Evolutionary conservation across 208 protist species (phyloP), one percentile per base, ranked within the genome.

Genomic region (Trypanosoma avium): DNA sequence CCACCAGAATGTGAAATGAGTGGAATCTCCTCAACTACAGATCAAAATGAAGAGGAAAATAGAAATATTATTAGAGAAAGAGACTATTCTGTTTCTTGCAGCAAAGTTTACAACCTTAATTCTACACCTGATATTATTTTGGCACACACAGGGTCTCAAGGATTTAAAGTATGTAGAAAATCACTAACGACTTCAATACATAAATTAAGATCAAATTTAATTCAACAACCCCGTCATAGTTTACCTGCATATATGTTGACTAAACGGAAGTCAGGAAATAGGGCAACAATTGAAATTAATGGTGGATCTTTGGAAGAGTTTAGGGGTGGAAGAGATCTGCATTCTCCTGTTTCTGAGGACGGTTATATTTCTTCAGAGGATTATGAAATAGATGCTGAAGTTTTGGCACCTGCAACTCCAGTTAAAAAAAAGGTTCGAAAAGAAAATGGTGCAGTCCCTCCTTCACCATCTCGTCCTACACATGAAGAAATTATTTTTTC

Each of bases 191-290:
- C 17, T 3, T 21, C 43, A n/a, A 8, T 1, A 8, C 10, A 17
- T 13, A 54, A 15, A n/a, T 32, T 24, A 27, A 13, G 49, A 40
- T n/a, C n/a, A 22, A 5, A 26, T 4, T 32, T 26, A 19, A 42
- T 1, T 29, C 55, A 2, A 24, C 32, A 3, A 17, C 53, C 32
- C 17, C 45, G 27, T 54, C 46, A 52, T n/a, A 48, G 55, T n/a
- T 49, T 70, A 22, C 64, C 64, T 4, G 46, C 64, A 21, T 70
- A 70, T 57, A 70, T 61, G 55, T 32, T 70, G 29, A 70, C 46
- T 12, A 70, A 40, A 47, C 29, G 64, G 15, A 8, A 22, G 21
- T 52, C 27, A 21, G 32, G 36, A 21, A 45, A 29, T 30, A 4
- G 12, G 19, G 17, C 46, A 22, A 15, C 13, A 24, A 2, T 29